phyloP scores from a whole-genome alignment of 768 basidiomycete species.

The Mrakia hoshinonis region DNA sequence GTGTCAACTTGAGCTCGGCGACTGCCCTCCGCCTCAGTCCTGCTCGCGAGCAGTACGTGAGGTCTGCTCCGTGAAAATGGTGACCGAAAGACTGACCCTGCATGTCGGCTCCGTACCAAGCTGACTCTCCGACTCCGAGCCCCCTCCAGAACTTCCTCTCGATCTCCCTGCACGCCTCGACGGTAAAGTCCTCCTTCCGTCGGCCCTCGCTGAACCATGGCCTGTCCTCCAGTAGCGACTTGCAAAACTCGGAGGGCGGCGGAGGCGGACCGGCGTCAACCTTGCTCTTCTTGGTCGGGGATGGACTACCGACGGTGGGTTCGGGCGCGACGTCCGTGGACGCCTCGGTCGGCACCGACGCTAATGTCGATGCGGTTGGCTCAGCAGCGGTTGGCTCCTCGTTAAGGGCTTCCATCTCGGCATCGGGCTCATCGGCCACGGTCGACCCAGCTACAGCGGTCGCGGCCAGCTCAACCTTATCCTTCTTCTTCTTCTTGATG shows the following conservation, averaged over 20 bases:
- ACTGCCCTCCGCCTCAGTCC: no score
- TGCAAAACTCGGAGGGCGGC: slow-evolving; percentile 10
- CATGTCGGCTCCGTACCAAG: slow-evolving; percentile 97
- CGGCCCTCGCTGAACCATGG: slow-evolving; percentile 20
- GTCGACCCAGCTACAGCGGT: neutral
- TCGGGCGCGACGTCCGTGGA: neutral
- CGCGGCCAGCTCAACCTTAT: neutral
- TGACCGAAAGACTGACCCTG: slow-evolving; percentile 52
- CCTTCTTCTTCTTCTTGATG: slow-evolving; percentile 8
- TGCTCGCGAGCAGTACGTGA: no score
- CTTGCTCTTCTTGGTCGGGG: neutral
- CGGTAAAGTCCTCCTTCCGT: slow-evolving; percentile 60
- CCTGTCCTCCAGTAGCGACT: slow-evolving; percentile 11
- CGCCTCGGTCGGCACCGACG: neutral
- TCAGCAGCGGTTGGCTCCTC: neutral
- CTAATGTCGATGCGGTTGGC: neutral
- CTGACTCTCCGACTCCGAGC: slow-evolving; percentile 74
- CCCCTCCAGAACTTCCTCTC: slow-evolving; percentile 90
- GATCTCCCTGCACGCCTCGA: slow-evolving; percentile 75
- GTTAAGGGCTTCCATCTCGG: neutral
- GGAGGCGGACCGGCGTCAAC: neutral
- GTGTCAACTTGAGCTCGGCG: no score
- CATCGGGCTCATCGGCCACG: neutral
- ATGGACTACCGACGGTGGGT: neutral
- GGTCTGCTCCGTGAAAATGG: neutral